A percentile compares a stretch with the other conserved stretches of the same genome.
phyloP scores from a whole-genome alignment of 2,329 filamentous ascomycete species.

The Cladosporium sp. region DNA sequence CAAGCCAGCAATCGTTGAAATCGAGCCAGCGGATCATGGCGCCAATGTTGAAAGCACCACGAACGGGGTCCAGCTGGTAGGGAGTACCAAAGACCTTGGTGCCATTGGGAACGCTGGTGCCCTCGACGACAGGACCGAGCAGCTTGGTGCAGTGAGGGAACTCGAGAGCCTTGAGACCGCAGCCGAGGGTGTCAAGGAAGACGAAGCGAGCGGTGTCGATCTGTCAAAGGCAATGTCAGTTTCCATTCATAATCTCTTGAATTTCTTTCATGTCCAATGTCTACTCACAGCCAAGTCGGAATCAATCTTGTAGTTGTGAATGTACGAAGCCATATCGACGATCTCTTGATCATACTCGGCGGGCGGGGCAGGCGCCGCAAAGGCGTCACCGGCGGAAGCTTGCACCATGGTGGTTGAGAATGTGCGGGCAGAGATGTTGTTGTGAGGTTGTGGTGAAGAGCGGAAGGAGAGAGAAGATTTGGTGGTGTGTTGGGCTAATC shows the following conservation, averaged over 20 bases:
- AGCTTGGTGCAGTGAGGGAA: constrained; percentile 97
- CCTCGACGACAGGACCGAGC: constrained; percentile 84
- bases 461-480: constrained; percentile 15
- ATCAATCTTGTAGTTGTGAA: constrained; percentile 84
- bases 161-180: constrained; percentile 87
- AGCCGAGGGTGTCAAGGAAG: constrained; percentile 93
- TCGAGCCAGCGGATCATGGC: constrained; percentile 99
- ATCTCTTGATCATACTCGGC: constrained; percentile 79
- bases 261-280: background rate
- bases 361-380: constrained; percentile 25
- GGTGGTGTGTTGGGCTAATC: constrained; percentile 18
- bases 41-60: constrained; percentile 97
- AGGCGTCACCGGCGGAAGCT: constrained; percentile 24
- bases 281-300: constrained; percentile 83
- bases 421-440: constrained; percentile 17
- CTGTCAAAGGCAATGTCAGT: constrained; percentile 40
- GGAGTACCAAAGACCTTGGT: constrained; percentile 85
- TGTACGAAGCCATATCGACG: constrained; percentile 89
- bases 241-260: background rate
- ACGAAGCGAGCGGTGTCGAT: constrained; percentile 96
- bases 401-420: constrained; percentile 31
- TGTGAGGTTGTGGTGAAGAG: constrained; percentile 6
- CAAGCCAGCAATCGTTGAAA: constrained; percentile 99
- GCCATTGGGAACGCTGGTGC: constrained; percentile 87
- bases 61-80: constrained; percentile 91